Evolutionary conservation across 2,329 filamentous ascomycete species (phyloP).

Genomic region (Arthroderma uncinatum): DNA sequence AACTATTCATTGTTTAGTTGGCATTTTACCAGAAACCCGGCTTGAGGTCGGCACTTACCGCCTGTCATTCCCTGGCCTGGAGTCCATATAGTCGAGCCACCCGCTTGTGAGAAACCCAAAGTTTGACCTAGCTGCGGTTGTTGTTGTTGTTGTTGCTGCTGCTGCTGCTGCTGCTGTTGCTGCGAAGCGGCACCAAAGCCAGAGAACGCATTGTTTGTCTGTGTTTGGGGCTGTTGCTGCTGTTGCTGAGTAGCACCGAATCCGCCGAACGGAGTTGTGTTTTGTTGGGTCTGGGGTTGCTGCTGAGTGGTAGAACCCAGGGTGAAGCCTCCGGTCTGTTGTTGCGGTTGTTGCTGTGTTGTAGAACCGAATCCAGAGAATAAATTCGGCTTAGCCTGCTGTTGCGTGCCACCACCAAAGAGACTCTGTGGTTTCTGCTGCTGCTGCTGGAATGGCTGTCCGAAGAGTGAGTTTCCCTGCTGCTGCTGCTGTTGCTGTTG

Average conservation of each 20-base stretch:
- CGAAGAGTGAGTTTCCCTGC: constrained; percentile 12
- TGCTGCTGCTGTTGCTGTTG: constrained; percentile 17
- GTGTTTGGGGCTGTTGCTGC: constrained; percentile 22
- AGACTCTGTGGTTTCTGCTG: constrained; percentile 17
- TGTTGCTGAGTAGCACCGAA: constrained; percentile 9
- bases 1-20: constrained; percentile 26
- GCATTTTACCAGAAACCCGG: too few relatives aligned
- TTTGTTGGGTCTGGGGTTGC: constrained; percentile 15
- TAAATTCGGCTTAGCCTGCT: constrained; percentile 24
- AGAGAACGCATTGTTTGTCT: constrained; percentile 33
- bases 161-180: constrained; percentile 14
- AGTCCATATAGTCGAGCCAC: constrained; percentile 34
- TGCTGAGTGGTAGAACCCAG: constrained; percentile 8
- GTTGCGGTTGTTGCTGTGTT: constrained; percentile 32
- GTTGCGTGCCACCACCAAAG: constrained; percentile 23
- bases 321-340: constrained; percentile 23
- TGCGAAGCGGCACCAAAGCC: constrained; percentile 16
- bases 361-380: constrained; percentile 30
- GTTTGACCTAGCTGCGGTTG: constrained; percentile 35
- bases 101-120: constrained; percentile 25
- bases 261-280: constrained; percentile 5
- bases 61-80: constrained; percentile 35
- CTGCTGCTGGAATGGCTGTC: constrained; percentile 14
- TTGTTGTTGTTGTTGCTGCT: constrained; percentile 21
- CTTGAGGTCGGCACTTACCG: constrained; percentile 20